A percentile compares a stretch with the other conserved stretches of the same genome.
Evolutionary conservation across 2,329 filamentous ascomycete genomes (phyloP).

Genomic region (Talaromyces verruculosus): DNA sequence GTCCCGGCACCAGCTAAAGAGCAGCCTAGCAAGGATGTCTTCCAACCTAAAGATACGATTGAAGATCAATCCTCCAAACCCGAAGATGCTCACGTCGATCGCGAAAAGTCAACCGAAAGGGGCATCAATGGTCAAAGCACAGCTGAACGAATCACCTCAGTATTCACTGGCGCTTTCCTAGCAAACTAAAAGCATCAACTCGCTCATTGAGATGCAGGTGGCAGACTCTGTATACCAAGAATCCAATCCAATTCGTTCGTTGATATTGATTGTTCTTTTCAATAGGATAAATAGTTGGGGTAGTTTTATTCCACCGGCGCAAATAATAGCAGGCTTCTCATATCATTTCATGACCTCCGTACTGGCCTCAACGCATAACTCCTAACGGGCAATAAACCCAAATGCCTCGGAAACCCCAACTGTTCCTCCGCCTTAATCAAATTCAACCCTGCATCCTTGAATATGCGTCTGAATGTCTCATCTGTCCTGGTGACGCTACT

Average conservation of each 20-base stretch:
- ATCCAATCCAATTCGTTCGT: background rate
- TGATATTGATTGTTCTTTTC: background rate
- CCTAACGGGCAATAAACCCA: slow-evolving; percentile 68
- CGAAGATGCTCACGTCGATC: background rate
- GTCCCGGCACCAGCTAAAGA: background rate
- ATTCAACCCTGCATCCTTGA: slow-evolving; percentile 66
- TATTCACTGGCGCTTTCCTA: slow-evolving; percentile 3
- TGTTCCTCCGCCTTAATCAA: slow-evolving; percentile 72
- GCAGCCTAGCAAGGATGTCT: background rate
- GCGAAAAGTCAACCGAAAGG: slow-evolving; percentile 6
- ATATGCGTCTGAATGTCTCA: slow-evolving; percentile 67
- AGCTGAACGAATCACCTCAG: slow-evolving; percentile 15
- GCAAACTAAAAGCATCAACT: background rate
- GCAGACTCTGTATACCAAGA: background rate
- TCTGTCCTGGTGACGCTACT: slow-evolving; percentile 77
- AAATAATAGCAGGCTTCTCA: background rate
- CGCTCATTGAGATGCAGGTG: background rate
- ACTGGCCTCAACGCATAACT: slow-evolving; percentile 71
- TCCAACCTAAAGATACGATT: background rate
- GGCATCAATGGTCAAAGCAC: slow-evolving; percentile 12
- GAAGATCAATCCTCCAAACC: background rate
- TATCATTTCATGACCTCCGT: background rate
- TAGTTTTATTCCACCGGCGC: background rate
- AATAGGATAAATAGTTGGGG: background rate
- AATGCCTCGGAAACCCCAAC: slow-evolving; percentile 63